These are phyloP conservation scores for Cyclotella baltica DNA, from an alignment of 108 stramenopile genomes.

Conservation along the genomic window DNA sequence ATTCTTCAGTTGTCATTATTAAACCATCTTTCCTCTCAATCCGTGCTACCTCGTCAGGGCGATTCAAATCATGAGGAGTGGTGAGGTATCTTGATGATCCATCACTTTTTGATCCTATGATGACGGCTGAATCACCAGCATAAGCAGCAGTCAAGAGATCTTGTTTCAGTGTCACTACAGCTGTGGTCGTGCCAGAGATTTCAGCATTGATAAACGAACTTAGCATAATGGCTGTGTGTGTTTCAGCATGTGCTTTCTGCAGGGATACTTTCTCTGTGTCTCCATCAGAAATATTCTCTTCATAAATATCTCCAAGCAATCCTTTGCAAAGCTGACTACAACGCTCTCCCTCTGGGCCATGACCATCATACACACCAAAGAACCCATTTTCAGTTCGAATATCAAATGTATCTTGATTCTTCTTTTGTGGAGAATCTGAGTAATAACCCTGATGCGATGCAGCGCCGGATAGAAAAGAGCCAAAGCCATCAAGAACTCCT, in stretches of 20 bases:
- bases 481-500: neutral
- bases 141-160: neutral
- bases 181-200: neutral
- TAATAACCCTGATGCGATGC: neutral
- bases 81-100: neutral
- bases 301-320: neutral
- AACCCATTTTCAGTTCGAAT: constrained; percentile 13
- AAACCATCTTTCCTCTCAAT: neutral
- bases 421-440: constrained; percentile 22
- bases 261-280: neutral
- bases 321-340: constrained; percentile 8
- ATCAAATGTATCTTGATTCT: constrained; percentile 72
- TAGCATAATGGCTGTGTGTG: neutral
- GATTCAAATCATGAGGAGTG: neutral
- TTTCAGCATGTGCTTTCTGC: too few species aligned
- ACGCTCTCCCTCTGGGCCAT: constrained; percentile 42
- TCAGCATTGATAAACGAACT: neutral
- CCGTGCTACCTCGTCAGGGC: neutral
- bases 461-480: neutral
- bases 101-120: neutral
- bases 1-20: neutral
- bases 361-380: constrained; percentile 59
- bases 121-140: neutral
- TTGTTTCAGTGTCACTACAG: neutral
- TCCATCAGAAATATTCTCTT: neutral